Conservation (phyloP, 768 basidiomycete species). For the Gautieria morchelliformis region DNA sequence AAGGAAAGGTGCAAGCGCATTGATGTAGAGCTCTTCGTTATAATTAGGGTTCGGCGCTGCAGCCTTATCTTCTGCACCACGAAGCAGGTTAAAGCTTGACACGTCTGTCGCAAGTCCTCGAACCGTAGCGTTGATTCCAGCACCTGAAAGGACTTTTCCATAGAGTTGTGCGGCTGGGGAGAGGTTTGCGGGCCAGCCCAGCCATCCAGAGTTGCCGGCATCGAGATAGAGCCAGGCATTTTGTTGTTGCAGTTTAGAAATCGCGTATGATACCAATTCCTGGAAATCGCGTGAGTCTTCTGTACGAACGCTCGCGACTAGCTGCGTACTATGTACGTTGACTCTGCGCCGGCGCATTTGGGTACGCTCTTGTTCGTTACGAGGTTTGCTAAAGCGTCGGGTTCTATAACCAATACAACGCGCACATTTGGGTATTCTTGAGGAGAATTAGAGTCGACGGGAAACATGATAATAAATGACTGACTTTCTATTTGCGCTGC, state of each 20-base stretch:
- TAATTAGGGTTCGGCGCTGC: constrained; percentile 52
- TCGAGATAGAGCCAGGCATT: constrained; percentile 55
- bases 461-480: constrained; percentile 8
- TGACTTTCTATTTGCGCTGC: constrained; percentile 45
- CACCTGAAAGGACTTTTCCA: constrained; percentile 36
- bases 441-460: neutral
- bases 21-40: constrained; percentile 52
- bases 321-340: constrained; percentile 28
- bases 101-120: constrained; percentile 42
- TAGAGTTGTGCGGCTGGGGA: constrained; percentile 49
- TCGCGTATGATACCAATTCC: constrained; percentile 24
- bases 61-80: constrained; percentile 47
- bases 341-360: constrained; percentile 47
- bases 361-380: constrained; percentile 55
- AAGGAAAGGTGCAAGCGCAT: constrained; percentile 43
- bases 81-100: constrained; percentile 30
- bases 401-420: constrained; percentile 56
- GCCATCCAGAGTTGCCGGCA: constrained; percentile 37
- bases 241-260: constrained; percentile 35
- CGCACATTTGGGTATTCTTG: constrained; percentile 47
- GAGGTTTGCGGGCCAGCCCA: constrained; percentile 60
- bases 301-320: too few relatives aligned
- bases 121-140: constrained; percentile 44
- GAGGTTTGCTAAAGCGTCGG: constrained; percentile 59
- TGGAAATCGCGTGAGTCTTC: neutral